Evolutionary conservation across 371 early-diverging fungal species (phyloP).

Genomic region (Actinomortierella wolfii): DNA sequence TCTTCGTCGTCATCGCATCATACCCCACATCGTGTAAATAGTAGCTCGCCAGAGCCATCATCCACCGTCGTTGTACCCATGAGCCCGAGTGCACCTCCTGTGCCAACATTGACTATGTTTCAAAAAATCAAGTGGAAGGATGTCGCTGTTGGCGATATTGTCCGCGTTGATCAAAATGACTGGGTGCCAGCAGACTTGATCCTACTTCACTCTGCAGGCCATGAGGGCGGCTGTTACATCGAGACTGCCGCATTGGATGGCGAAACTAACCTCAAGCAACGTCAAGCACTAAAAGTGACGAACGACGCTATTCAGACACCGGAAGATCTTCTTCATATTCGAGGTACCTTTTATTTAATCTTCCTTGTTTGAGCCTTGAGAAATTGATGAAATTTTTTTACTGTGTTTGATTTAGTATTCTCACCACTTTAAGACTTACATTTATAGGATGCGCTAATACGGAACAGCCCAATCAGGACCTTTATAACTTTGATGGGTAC

Average conservation of each 20-base stretch:
- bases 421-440: neutral
- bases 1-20: neutral
- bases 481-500: slow-evolving; percentile 71
- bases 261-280: slow-evolving; percentile 83
- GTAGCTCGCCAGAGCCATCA: slow-evolving; percentile 12
- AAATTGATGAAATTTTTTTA: neutral
- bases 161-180: slow-evolving; percentile 75
- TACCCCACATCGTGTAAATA: too few species aligned
- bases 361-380: neutral
- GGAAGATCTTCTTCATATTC: slow-evolving; percentile 53
- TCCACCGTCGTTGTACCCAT: slow-evolving; percentile 36
- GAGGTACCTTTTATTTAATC: slow-evolving; percentile 32
- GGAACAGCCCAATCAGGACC: slow-evolving; percentile 62
- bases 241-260: slow-evolving; percentile 87
- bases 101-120: slow-evolving; percentile 41
- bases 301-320: slow-evolving; percentile 51
- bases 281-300: slow-evolving; percentile 60
- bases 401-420: neutral
- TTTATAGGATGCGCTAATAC: slow-evolving; percentile 50
- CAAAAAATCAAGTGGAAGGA: slow-evolving; percentile 57
- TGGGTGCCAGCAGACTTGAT: slow-evolving; percentile 79
- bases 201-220: slow-evolving; percentile 64
- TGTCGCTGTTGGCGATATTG: slow-evolving; percentile 79
- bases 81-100: slow-evolving; percentile 11
- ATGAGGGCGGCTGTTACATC: slow-evolving; percentile 69